Evolutionary conservation across 495 filamentous ascomycete species (phyloP), one percentile per base, ranked within the genome.

Genomic region (Platismatia glauca): DNA sequence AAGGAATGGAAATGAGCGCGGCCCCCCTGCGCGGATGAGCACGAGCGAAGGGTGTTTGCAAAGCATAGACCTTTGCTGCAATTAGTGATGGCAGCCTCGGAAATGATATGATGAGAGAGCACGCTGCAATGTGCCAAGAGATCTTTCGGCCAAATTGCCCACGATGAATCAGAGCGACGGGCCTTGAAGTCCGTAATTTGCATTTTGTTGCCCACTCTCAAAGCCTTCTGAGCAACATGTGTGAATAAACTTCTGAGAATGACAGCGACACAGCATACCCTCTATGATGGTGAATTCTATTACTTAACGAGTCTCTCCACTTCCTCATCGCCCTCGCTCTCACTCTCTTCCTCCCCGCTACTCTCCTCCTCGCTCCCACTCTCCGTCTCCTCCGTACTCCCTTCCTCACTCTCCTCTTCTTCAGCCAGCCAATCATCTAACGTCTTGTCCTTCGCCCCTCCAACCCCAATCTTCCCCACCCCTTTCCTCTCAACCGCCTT

Each of bases 381-480:
- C 34, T 78, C 79, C 16, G 77, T 71, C 58, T 76, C 77, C 44
- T 79, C 78, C 38, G 71, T 75, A 39, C 77, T 77, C 24, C 67
- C 71, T 22, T 68, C 69, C 41, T 68, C 71, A 34, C 70, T 76
- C 38, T 81, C 81, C 27, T 80, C 81, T 35, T 84, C 84, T 60
- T 90, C 89, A 29, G 80, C 87, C 60, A 97, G 77, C 90, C 94
- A 97, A 71, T 96, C 88, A 77, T 96, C 88, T 67, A 97, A 76
- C 24, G 82, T 87, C 82, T 92, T 96, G 8, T 70, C 65, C 58
- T 71, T 66, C 57, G 27, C 27, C 29, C 50, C 50, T 20, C 61
- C 56, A 64, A 63, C 64, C 46, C 46, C 69, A 67, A 71, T 65
- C 65, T 70, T 71, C 63, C 74, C 63, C 43, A 70, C 58, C 77